Evolutionary conservation across 495 filamentous ascomycete species (phyloP).

Genomic region (Talaromyces nanjingensis): DNA sequence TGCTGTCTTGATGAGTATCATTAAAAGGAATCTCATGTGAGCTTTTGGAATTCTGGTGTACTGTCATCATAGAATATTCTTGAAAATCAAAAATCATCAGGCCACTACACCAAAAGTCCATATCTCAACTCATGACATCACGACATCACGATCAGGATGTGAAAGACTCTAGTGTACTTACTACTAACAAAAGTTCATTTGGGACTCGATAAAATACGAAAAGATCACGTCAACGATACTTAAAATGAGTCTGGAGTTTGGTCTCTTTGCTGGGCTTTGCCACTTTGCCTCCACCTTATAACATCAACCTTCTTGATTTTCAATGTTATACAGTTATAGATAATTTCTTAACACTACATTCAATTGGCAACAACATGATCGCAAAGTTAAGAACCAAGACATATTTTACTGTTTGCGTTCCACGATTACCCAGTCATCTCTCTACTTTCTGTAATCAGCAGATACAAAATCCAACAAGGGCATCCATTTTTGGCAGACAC

Average conservation of each 20-base stretch:
- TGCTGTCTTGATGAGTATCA: too few species aligned
- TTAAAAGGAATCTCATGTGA: too few species aligned
- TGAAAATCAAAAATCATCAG: not conserved
- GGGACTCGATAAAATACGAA: not conserved
- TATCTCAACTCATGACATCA: not conserved
- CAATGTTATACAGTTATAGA: not conserved
- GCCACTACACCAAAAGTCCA: not conserved
- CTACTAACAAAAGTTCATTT: not conserved
- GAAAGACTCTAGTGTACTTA: not conserved
- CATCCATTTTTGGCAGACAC: not conserved
- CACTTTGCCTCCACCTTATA: not conserved
- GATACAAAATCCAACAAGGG: not conserved
- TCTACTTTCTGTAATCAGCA: not conserved
- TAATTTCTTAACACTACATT: not conserved
- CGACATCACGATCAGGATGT: too few species aligned
- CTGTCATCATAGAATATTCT: too few species aligned
- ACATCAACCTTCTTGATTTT: not conserved
- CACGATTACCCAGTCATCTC: not conserved
- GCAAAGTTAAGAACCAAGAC: not conserved
- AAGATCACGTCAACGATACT: not conserved
- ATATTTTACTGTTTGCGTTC: not conserved
- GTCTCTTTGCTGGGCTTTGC: not conserved
- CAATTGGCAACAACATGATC: not conserved
- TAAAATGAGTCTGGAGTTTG: not conserved
- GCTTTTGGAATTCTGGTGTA: too few species aligned